Conservation (phyloP, 1,284 basidiomycete species). For the Puccinia coronata region DNA sequence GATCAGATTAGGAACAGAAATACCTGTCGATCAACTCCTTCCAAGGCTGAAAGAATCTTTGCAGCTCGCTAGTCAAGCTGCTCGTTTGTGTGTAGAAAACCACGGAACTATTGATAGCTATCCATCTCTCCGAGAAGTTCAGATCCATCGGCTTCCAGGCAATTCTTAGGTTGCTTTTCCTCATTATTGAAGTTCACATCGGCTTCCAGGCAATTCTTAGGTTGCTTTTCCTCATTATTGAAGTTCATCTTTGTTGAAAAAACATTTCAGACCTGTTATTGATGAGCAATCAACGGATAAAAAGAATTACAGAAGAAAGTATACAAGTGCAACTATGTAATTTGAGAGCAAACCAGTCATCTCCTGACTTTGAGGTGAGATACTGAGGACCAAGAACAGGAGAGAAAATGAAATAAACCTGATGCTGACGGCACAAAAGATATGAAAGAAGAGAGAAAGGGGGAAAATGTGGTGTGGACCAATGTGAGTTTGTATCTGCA, state of each 20-base stretch:
- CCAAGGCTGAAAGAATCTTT: neutral
- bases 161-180: neutral
- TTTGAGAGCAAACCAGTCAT: too few species aligned
- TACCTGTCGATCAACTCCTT: neutral
- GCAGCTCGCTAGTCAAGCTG: conserved; percentile 26
- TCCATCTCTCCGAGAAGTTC: conserved; percentile 23
- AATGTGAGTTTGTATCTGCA: too few species aligned
- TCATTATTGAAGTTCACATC: neutral
- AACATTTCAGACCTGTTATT: too few species aligned
- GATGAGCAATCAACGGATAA: too few species aligned
- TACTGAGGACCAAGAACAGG: too few species aligned
- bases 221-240: neutral
- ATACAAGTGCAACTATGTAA: too few species aligned
- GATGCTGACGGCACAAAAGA: too few species aligned
- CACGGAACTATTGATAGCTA: conserved; percentile 41
- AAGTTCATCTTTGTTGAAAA: neutral
- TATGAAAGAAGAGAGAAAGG: too few species aligned
- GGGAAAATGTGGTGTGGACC: too few species aligned
- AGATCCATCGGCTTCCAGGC: neutral
- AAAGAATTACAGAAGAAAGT: too few species aligned
- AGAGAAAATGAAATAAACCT: too few species aligned
- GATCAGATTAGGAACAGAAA: neutral
- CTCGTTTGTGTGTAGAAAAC: conserved; percentile 34
- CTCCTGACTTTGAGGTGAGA: too few species aligned
- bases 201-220: neutral